Base-by-base conservation (phyloP, 495 filamentous ascomycete genomes). In the Lasiosphaeria ovina region DNA sequence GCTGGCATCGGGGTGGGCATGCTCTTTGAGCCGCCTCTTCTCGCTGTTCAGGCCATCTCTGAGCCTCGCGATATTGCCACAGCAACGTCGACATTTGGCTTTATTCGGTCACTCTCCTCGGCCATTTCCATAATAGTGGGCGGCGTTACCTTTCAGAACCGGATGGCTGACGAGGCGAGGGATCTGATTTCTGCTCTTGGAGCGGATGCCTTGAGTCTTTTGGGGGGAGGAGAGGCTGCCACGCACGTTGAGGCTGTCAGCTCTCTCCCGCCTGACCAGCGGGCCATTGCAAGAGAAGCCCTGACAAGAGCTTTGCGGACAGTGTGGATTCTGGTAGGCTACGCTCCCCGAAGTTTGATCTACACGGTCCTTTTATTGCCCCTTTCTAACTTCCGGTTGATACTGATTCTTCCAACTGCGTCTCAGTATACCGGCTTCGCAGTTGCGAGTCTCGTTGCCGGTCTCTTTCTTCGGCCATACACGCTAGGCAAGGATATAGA, bases 101-200 rank as follows among this genome's bases (percentile, higher is more conserved):
- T 92, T 70, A 75, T 89, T 36, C 83, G 89, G 5, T 85, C 87
- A 59, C 72, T 95, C 9, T 84, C 85, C 3, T 90, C 85, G 0
- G 81, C 87, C 12, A 79, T 87, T 16, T 84, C 83, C 9, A 83
- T 93, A 12, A 88, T 91, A 11, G 79, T 92, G 16, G 90, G 90
- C 10, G 83, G 87, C 11, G 88, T 91, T 6, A 83, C 93, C 33
- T 93, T 93, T 72, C 81, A 86, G 64, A 86, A 87, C 66, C 69
- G 66, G 36, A 78, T 77, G 74, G 61, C 44, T n/a, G 45, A 73
- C 47, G 69, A 62, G 51, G 66, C 73, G 55, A 71, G 72, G 31
- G 58, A 65, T 8, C 61, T 78, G 11, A 49, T 69, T 17, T 53
- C 64, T 36, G 36, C 66, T 12, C 63, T 81, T 6, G 78, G 76